These are phyloP conservation scores for Arabis alpina DNA, from an alignment of 345 rosid genomes.

Conservation along the genomic window DNA sequence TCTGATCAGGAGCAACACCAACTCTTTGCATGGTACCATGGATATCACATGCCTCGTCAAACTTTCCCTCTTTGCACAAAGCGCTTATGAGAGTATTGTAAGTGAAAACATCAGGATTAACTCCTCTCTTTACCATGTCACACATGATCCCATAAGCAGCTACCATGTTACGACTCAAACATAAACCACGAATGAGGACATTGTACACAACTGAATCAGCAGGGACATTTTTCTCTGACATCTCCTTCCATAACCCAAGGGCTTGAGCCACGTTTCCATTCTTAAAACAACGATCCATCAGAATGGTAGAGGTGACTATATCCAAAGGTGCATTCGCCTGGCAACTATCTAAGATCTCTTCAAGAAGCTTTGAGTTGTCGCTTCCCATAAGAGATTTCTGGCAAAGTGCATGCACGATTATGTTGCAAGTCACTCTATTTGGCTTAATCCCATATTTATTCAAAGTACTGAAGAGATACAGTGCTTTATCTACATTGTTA, in stretches of 20 bases:
- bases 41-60: constrained; percentile 58
- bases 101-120: constrained; percentile 61
- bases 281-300: constrained; percentile 74
- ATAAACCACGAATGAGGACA: constrained; percentile 69
- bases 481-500: constrained; percentile 63
- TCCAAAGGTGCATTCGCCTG: constrained; percentile 45
- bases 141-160: constrained; percentile 56
- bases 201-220: constrained; percentile 61
- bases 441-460: constrained; percentile 55
- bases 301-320: constrained; percentile 61
- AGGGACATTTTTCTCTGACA: constrained; percentile 41
- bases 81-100: constrained; percentile 68
- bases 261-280: constrained; percentile 58
- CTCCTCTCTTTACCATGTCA: constrained; percentile 73
- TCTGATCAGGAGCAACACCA: constrained; percentile 65
- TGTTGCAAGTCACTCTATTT: constrained; percentile 67
- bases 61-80: constrained; percentile 61
- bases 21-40: constrained; percentile 51
- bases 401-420: constrained; percentile 64
- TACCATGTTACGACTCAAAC: constrained; percentile 45
- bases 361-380: constrained; percentile 53
- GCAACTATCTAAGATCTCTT: constrained; percentile 48
- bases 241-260: constrained; percentile 53
- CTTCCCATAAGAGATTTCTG: constrained; percentile 58
- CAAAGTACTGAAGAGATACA: constrained; percentile 56